A percentile compares a stretch with the other conserved stretches of the same genome.
Evolutionary conservation across 2,329 filamentous ascomycete species (phyloP).

Genomic region (Fusarium scirpi): DNA sequence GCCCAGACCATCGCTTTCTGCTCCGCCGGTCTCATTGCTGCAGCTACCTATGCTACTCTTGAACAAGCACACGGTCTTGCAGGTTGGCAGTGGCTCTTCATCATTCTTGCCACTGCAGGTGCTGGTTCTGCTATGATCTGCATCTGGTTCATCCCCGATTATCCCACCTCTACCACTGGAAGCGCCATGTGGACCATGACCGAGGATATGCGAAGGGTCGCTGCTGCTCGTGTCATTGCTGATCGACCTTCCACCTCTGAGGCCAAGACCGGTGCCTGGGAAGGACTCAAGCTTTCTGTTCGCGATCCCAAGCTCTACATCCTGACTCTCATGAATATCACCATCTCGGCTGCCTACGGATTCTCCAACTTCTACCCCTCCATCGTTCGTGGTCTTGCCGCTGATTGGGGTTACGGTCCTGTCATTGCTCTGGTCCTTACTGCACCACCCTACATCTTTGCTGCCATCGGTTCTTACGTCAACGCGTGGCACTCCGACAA

Average conservation of each 20-base stretch:
- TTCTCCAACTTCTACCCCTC: constrained; percentile 28
- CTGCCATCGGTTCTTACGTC: constrained; percentile 17
- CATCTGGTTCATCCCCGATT: constrained; percentile 22
- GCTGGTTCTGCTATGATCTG: constrained; percentile 22
- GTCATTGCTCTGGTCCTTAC: constrained; percentile 19
- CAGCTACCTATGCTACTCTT: constrained; percentile 8
- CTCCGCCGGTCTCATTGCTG: constrained; percentile 12
- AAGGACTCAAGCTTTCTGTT: constrained; percentile 17
- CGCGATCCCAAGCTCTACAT: constrained; percentile 23
- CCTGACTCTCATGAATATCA: constrained; percentile 22
- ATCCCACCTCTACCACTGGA: background rate
- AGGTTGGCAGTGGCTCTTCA: constrained; percentile 23
- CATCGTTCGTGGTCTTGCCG: constrained; percentile 5
- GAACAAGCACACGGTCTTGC: constrained; percentile 4
- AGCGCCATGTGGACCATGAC: constrained; percentile 22
- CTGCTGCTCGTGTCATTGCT: constrained; percentile 12
- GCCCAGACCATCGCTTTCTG: constrained; percentile 16
- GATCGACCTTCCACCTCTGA: constrained; percentile 5
- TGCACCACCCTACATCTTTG: constrained; percentile 14
- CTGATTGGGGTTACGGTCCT: constrained; percentile 17
- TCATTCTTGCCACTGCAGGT: constrained; percentile 11
- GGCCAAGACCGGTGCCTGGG: constrained; percentile 20
- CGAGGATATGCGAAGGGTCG: constrained; percentile 16
- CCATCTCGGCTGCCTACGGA: constrained; percentile 15
- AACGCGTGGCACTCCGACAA: constrained; percentile 28